These are phyloP conservation scores for Parietaria judaica DNA, from an alignment of 306 rosid species.

Conservation along the genomic window DNA sequence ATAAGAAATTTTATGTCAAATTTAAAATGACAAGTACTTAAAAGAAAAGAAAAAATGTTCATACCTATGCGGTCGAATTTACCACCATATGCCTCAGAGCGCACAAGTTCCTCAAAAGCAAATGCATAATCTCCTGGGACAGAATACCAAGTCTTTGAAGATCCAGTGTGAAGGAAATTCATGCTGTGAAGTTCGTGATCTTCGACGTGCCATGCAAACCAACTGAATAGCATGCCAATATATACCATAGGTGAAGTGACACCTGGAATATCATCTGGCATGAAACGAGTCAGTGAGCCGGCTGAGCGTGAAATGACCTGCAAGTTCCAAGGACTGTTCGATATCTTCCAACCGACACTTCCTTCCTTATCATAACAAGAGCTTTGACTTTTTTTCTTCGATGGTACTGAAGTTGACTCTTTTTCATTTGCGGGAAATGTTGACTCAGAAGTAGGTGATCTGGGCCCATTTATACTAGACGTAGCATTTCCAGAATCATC, in stretches of 20 bases:
- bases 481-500: constrained; percentile 22
- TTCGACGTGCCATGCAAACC: constrained; percentile 99
- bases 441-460: constrained; percentile 27
- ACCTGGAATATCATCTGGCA: constrained; percentile 99
- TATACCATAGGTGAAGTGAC: constrained; percentile 99
- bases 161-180: constrained; percentile 94
- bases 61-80: constrained; percentile 79
- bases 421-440: constrained; percentile 37
- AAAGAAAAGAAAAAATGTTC: neutral
- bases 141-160: constrained; percentile 96
- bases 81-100: constrained; percentile 71
- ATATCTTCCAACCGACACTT: constrained; percentile 96
- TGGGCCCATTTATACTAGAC: constrained; percentile 30
- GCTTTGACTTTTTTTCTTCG: constrained; percentile 42
- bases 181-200: constrained; percentile 99
- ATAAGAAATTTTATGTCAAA: neutral
- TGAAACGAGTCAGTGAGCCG: constrained; percentile 95
- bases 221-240: constrained; percentile 96
- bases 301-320: constrained; percentile 93
- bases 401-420: constrained; percentile 34
- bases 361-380: constrained; percentile 61
- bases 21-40: constrained; percentile 14
- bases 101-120: constrained; percentile 82
- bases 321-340: constrained; percentile 98
- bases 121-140: constrained; percentile 87